A percentile compares a stretch with the other conserved stretches of the same genome.
phyloP scores from a whole-genome alignment of 177 flowering plant species.

The Vitis hybrid region DNA sequence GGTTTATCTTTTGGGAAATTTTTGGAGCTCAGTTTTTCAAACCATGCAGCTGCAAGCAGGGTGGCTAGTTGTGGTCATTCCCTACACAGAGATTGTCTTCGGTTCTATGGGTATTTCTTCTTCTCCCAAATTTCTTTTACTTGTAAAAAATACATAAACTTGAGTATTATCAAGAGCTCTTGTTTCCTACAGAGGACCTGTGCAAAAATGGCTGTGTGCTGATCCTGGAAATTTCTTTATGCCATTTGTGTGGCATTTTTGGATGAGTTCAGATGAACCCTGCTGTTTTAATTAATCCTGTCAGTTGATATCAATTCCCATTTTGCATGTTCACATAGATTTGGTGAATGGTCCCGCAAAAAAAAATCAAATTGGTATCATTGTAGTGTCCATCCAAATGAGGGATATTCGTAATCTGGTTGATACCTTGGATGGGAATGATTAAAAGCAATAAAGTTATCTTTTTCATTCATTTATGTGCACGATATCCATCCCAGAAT shows the following conservation, averaged over 20 bases:
- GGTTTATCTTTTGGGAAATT: conserved; percentile 98
- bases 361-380: not conserved
- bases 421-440: not conserved
- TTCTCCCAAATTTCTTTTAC: not conserved
- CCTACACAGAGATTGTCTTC: conserved; percentile 94
- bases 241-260: conserved; percentile 1
- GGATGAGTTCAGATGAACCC: not conserved
- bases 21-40: conserved; percentile 99
- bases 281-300: not conserved
- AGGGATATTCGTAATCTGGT: not conserved
- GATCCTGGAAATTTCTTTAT: conserved; percentile 3
- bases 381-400: not conserved
- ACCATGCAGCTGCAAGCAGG: conserved; percentile 99
- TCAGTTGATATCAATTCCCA: not conserved
- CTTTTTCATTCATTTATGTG: not conserved
- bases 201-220: not conserved
- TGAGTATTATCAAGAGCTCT: not conserved
- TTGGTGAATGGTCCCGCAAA: too few relatives aligned
- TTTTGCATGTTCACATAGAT: not conserved
- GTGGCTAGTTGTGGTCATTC: conserved; percentile 99
- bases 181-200: not conserved
- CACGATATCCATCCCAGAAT: not conserved
- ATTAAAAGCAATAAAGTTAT: not conserved
- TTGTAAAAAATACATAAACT: not conserved
- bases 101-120: conserved; percentile 81